Conservation (phyloP, 2,329 filamentous ascomycete species). For the Davidsoniella eucalypti region DNA sequence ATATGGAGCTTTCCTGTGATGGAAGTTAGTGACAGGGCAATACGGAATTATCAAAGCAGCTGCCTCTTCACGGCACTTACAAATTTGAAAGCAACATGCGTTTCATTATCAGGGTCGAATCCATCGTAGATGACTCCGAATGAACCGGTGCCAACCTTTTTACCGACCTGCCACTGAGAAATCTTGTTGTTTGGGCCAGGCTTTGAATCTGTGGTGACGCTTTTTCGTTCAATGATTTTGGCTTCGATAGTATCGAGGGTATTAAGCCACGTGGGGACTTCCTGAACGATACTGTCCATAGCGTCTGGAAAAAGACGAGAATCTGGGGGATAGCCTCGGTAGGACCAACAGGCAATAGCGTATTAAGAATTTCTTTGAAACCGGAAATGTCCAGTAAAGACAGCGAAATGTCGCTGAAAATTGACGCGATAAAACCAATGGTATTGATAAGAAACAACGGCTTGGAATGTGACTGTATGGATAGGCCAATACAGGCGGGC, state of each 20-base stretch:
- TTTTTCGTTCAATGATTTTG: neutral
- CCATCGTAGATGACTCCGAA: conserved; percentile 12
- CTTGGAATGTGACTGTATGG: too few relatives aligned
- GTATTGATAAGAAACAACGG: neutral
- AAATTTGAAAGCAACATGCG: conserved; percentile 10
- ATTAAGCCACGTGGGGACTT: conserved; percentile 4
- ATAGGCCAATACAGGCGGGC: too few relatives aligned
- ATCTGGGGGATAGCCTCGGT: too few relatives aligned
- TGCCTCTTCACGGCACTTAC: neutral
- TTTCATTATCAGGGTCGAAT: neutral
- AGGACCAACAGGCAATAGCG: too few relatives aligned
- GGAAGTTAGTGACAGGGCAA: neutral
- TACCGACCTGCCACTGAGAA: neutral
- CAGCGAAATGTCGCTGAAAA: too few relatives aligned
- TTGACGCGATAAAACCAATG: neutral
- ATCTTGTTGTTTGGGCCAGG: neutral
- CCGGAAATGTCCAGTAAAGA: too few relatives aligned
- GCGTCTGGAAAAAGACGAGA: neutral
- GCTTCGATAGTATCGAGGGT: conserved; percentile 5
- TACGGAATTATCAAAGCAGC: neutral
- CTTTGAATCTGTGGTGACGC: neutral
- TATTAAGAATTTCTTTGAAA: too few relatives aligned
- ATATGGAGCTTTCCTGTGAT: conserved; percentile 3
- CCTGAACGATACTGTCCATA: conserved; percentile 5
- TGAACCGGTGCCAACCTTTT: conserved; percentile 10